phyloP scores from a whole-genome alignment of 2,329 filamentous ascomycete genomes.

The Botrytis aclada region DNA sequence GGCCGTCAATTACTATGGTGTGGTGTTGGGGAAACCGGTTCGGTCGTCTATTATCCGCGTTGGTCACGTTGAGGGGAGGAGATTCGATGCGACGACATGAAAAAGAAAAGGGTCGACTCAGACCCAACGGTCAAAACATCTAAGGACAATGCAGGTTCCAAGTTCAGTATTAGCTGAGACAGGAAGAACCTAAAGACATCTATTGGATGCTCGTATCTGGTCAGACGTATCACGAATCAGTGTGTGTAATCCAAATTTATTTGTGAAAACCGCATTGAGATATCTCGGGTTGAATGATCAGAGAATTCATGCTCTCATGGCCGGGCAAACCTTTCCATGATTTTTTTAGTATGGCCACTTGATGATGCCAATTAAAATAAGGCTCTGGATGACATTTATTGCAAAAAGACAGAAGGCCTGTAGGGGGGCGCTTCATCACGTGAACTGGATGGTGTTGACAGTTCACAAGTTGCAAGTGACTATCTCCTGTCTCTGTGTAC shows the following conservation, averaged over 20 bases:
- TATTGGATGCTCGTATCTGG: background rate
- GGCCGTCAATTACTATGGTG: background rate
- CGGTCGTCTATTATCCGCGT: background rate
- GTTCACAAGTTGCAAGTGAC: background rate
- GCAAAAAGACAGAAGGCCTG: background rate
- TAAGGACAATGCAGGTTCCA: background rate
- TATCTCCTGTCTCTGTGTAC: background rate
- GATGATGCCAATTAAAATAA: background rate
- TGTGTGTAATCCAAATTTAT: background rate
- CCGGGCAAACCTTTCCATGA: background rate
- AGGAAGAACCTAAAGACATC: background rate
- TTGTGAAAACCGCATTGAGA: background rate
- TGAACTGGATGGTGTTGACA: background rate
- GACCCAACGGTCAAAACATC: background rate
- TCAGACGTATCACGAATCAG: background rate
- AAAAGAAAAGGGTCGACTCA: background rate
- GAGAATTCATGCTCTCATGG: background rate
- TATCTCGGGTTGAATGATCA: background rate
- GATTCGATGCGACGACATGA: background rate
- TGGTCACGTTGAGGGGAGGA: background rate
- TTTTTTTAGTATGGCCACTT: background rate
- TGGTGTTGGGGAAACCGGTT: background rate
- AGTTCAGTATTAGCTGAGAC: background rate
- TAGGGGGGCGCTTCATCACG: background rate
- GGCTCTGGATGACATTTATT: background rate